These are phyloP conservation scores for Thermochaetoides thermophila DNA, from an alignment of 495 filamentous ascomycete species.

Conservation along the genomic window DNA sequence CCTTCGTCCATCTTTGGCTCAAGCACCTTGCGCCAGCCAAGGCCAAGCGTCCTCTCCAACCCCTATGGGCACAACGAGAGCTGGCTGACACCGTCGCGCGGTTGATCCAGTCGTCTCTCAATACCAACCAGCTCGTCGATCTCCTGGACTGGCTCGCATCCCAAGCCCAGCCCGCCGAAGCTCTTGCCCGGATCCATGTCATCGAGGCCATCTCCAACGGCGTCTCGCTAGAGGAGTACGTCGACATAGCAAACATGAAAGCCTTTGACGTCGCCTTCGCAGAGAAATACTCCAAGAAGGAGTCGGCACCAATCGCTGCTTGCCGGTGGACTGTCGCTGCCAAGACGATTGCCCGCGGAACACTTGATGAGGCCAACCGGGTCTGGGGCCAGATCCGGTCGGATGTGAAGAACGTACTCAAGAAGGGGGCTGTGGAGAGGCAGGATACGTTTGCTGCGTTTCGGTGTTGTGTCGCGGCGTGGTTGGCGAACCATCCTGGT, in stretches of 20 bases:
- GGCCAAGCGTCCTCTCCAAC: constrained; percentile 20
- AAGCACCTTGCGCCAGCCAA: constrained; percentile 39
- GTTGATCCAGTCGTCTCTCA: constrained; percentile 30
- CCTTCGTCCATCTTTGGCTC: constrained; percentile 55
- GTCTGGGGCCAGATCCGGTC: constrained; percentile 24
- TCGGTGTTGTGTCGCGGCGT: constrained; percentile 23
- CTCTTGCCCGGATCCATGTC: constrained; percentile 24
- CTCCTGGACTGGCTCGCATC: constrained; percentile 26
- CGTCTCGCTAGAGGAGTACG: constrained; percentile 27
- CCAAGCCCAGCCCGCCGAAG: constrained; percentile 10
- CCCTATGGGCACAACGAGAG: constrained; percentile 48
- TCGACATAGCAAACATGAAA: constrained; percentile 23
- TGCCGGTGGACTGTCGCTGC: constrained; percentile 26
- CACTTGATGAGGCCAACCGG: constrained; percentile 16
- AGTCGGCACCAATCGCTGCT: constrained; percentile 11
- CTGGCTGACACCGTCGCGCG: constrained; percentile 32
- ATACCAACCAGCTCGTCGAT: constrained; percentile 31
- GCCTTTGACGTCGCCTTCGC: constrained; percentile 7
- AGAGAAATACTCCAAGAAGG: constrained; percentile 10
- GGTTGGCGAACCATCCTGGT: constrained; percentile 24
- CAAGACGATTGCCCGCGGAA: constrained; percentile 20
- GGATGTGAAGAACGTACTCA: constrained; percentile 18
- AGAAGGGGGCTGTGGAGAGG: constrained; percentile 13
- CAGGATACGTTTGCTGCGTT: constrained; percentile 27
- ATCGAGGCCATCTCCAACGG: constrained; percentile 34